These are phyloP conservation scores for Backusella liffmaniae DNA, from an alignment of 192 early-diverging fungal genomes.

Conservation along the genomic window DNA sequence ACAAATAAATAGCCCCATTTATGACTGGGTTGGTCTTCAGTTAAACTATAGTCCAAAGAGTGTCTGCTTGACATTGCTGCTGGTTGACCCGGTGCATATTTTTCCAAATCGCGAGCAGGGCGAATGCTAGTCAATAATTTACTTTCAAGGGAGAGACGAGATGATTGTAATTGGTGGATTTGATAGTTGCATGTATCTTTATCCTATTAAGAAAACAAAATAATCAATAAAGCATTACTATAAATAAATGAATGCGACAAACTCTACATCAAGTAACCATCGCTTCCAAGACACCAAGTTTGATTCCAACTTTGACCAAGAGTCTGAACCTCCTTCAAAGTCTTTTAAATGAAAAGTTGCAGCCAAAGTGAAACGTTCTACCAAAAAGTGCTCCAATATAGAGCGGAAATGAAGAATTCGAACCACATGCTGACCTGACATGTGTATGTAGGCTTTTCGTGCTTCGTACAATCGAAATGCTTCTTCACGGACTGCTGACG, in stretches of 20 bases:
- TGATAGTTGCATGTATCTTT: slow-evolving; percentile 38
- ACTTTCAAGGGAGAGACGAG: slow-evolving; percentile 33
- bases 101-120: slow-evolving; percentile 31
- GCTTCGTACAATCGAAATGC: slow-evolving; percentile 62
- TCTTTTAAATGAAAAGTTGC: slow-evolving; percentile 32
- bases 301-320: slow-evolving; percentile 44
- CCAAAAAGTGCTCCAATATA: slow-evolving; percentile 43
- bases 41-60: not conserved
- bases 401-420: slow-evolving; percentile 52
- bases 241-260: not conserved
- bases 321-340: slow-evolving; percentile 40
- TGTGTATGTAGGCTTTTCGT: slow-evolving; percentile 59
- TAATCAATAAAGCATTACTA: not conserved
- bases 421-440: slow-evolving; percentile 54
- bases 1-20: slow-evolving; percentile 28
- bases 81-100: slow-evolving; percentile 17
- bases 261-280: slow-evolving; percentile 38
- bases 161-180: slow-evolving; percentile 26
- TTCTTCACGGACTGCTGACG: slow-evolving; percentile 61
- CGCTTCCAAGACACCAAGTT: slow-evolving; percentile 38
- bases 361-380: slow-evolving; percentile 32
- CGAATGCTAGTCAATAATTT: slow-evolving; percentile 20
- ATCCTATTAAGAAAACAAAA: slow-evolving; percentile 20
- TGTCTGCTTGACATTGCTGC: slow-evolving; percentile 3
- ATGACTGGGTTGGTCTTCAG: slow-evolving; percentile 32